Percentiles rank a stretch among this genome's conserved stretches.
Evolutionary conservation across 1,284 basidiomycete genomes (phyloP).

Genomic region (Vanrija pseudolonga): DNA sequence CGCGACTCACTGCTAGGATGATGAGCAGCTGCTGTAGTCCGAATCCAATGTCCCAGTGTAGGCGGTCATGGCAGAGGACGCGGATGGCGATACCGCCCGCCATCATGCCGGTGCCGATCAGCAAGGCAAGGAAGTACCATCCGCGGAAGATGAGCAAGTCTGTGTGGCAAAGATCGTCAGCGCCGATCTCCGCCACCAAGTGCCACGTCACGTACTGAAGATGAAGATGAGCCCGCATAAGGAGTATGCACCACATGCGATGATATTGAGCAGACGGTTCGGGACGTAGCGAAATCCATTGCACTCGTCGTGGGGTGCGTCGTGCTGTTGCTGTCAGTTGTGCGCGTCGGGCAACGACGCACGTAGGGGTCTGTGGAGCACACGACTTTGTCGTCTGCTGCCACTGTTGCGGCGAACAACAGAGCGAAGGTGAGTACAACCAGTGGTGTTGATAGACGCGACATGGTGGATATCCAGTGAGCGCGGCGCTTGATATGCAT

Average conservation of each 20-base stretch:
- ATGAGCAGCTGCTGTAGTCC: not conserved
- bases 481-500: too few relatives aligned
- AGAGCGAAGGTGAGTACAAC: conserved; percentile 50
- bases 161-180: too few relatives aligned
- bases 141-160: not conserved
- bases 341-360: conserved; percentile 52
- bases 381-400: too few relatives aligned
- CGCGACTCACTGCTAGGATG: not conserved
- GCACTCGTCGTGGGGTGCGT: conserved; percentile 5
- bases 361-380: conserved; percentile 54
- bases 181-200: not conserved
- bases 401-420: too few relatives aligned
- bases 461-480: too few relatives aligned
- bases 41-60: not conserved
- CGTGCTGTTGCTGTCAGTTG: conserved; percentile 8
- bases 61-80: not conserved
- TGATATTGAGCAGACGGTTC: conserved; percentile 56
- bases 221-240: conserved; percentile 56
- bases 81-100: not conserved
- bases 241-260: conserved; percentile 57
- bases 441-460: conserved; percentile 53
- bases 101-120: not conserved
- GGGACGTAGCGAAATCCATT: conserved; percentile 58
- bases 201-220: conserved; percentile 38
- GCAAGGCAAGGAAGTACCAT: not conserved